Conservation (phyloP, 768 basidiomycete genomes). For the Mycena vitilis region DNA sequence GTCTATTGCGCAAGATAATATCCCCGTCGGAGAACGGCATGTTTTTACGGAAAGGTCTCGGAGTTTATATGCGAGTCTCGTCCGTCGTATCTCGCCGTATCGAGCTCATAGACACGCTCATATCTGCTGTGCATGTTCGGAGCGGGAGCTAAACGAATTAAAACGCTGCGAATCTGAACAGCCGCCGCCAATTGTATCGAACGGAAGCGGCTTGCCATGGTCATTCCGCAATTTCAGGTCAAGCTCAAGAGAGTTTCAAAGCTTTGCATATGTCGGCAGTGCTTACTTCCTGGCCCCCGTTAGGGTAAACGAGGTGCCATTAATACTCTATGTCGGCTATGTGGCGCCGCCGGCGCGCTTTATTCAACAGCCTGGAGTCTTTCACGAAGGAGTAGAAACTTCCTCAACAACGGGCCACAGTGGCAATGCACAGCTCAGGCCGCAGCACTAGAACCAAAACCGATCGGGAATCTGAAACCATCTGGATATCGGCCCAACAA, state of each 20-base stretch:
- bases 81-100: too few relatives aligned
- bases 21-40: too few relatives aligned
- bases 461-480: background rate
- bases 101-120: too few relatives aligned
- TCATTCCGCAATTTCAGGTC: too few relatives aligned
- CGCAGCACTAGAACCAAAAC: background rate
- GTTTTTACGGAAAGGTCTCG: too few relatives aligned
- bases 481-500: background rate
- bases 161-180: background rate
- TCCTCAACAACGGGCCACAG: background rate
- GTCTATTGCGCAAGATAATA: too few relatives aligned
- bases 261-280: too few relatives aligned
- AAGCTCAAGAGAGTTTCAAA: background rate
- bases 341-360: conserved; percentile 14
- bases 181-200: too few relatives aligned
- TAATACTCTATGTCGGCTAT: conserved; percentile 1
- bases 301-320: conserved; percentile 13
- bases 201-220: background rate
- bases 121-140: too few relatives aligned
- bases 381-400: background rate
- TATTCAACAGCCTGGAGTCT: background rate
- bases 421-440: background rate
- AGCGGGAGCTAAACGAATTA: too few relatives aligned
- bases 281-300: background rate
- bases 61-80: too few relatives aligned